phyloP scores from a whole-genome alignment of 2,329 filamentous ascomycete species.

The Alternaria dauci region DNA sequence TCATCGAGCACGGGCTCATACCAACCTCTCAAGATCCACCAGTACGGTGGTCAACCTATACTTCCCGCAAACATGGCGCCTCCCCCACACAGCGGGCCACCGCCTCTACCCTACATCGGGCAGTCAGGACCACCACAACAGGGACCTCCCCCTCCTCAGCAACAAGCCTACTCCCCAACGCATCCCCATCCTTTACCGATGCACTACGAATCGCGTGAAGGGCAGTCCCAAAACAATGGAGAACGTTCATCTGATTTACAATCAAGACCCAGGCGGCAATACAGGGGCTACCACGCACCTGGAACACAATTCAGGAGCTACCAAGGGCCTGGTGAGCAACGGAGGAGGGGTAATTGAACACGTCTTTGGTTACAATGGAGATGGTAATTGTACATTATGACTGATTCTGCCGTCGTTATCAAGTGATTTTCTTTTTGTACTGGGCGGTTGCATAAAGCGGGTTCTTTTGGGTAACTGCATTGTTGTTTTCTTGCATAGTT shows the following conservation, averaged over 20 bases:
- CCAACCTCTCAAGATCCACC: conserved; percentile 48
- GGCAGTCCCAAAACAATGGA: conserved; percentile 19
- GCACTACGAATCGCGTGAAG: conserved; percentile 33
- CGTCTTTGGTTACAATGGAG: background rate
- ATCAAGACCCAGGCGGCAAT: conserved; percentile 38
- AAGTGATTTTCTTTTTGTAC: background rate
- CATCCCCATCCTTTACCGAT: conserved; percentile 27
- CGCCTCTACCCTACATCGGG: conserved; percentile 6
- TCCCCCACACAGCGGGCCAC: conserved; percentile 24
- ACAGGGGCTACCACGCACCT: conserved; percentile 44
- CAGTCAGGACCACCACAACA: conserved; percentile 3
- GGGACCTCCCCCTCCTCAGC: conserved; percentile 7
- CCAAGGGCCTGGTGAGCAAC: conserved; percentile 38
- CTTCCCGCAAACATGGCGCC: conserved; percentile 50
- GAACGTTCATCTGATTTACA: conserved; percentile 31
- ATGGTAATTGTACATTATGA: conserved; percentile 1
- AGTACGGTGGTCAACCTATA: conserved; percentile 53
- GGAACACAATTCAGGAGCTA: conserved; percentile 48
- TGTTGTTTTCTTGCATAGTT: background rate
- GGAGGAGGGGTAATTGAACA: conserved; percentile 33
- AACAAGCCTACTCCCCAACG: conserved; percentile 31
- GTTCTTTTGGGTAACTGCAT: background rate
- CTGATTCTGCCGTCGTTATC: background rate
- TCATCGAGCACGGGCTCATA: conserved; percentile 34
- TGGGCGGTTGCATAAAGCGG: background rate